These are phyloP conservation scores for Lagenaria siceraria DNA, from an alignment of 306 rosid species.

Conservation along the genomic window DNA sequence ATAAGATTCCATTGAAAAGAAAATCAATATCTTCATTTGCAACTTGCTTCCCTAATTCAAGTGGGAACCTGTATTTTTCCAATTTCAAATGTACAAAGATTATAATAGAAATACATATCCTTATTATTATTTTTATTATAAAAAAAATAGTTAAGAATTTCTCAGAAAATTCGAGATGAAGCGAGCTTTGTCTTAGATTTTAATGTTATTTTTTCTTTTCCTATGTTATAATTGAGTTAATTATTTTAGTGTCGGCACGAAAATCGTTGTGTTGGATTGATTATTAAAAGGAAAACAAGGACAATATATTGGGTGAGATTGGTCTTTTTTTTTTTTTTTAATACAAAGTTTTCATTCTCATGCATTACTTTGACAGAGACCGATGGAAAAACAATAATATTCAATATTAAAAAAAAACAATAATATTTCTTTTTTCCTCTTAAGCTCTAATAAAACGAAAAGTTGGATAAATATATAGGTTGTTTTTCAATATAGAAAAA, in stretches of 20 bases:
- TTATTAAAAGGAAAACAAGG: background rate
- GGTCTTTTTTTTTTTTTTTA: background rate
- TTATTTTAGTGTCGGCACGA: constrained; percentile 4
- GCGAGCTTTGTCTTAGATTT: background rate
- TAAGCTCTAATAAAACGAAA: no score
- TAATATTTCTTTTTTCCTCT: no score
- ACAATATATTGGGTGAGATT: constrained; percentile 7
- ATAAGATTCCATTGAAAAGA: background rate
- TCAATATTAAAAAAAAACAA: no score
- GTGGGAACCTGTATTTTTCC: background rate
- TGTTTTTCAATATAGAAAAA: no score
- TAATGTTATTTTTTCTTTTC: background rate
- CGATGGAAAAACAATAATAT: background rate
- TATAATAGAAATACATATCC: background rate
- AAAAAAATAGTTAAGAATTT: background rate
- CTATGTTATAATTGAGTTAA: background rate
- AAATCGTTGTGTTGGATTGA: background rate
- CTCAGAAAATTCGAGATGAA: background rate
- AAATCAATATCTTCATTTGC: background rate
- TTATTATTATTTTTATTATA: background rate
- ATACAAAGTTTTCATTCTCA: background rate
- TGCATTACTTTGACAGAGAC: background rate
- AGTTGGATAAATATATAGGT: no score
- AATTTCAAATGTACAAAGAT: background rate
- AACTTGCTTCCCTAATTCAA: constrained; percentile 3